A percentile compares a stretch with the other conserved stretches of the same genome.
phyloP scores from a whole-genome alignment of 2,329 filamentous ascomycete genomes.

The Penicillium crustosum region DNA sequence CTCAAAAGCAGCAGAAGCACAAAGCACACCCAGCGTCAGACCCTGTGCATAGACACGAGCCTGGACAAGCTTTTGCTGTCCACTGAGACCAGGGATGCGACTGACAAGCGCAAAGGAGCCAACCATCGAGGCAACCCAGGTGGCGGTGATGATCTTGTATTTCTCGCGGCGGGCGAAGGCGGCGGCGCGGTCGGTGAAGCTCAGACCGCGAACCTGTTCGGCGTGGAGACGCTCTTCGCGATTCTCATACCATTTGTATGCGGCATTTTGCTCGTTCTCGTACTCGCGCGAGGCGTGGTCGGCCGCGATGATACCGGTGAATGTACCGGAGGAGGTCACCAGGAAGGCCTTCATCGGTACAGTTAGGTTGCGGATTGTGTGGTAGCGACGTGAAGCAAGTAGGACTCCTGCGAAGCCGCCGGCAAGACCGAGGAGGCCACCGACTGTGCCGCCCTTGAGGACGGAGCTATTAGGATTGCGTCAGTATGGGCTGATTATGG shows the following conservation, averaged over 20 bases:
- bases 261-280: conserved; percentile 69
- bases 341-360: conserved; percentile 90
- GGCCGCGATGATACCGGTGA: conserved; percentile 82
- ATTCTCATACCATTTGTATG: conserved; percentile 64
- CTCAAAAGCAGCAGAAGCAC: conserved; percentile 82
- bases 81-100: conserved; percentile 71
- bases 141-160: conserved; percentile 79
- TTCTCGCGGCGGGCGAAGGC: conserved; percentile 77
- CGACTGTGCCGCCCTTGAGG: conserved; percentile 73
- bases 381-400: conserved; percentile 68
- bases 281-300: conserved; percentile 71
- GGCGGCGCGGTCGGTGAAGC: conserved; percentile 60
- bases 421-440: conserved; percentile 67
- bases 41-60: conserved; percentile 93
- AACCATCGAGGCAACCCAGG: conserved; percentile 79
- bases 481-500: conserved; percentile 18
- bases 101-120: conserved; percentile 72
- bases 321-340: conserved; percentile 76
- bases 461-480: conserved; percentile 55
- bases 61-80: conserved; percentile 86
- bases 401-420: conserved; percentile 67
- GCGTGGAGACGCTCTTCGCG: conserved; percentile 57
- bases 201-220: conserved; percentile 57
- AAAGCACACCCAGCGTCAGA: conserved; percentile 77
- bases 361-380: conserved; percentile 76